These are phyloP conservation scores for Corrigiola litoralis DNA, from an alignment of 179 eudicot genomes.

Conservation along the genomic window DNA sequence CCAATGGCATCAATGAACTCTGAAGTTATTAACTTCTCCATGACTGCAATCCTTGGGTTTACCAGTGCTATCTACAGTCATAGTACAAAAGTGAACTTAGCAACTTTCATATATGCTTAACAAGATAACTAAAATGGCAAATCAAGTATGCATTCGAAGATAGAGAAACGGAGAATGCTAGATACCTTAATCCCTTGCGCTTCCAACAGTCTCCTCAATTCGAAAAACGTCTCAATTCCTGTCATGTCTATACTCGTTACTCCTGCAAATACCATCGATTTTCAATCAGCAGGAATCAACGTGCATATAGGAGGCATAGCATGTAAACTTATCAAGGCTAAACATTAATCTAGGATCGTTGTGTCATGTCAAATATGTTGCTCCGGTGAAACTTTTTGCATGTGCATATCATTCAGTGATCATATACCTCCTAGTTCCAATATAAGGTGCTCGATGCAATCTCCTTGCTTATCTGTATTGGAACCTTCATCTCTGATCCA, in stretches of 20 bases:
- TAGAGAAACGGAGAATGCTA: neutral
- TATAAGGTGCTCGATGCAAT: constrained; percentile 52
- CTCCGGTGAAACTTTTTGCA: too few species aligned
- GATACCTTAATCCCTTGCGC: constrained; percentile 53
- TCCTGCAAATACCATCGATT: constrained; percentile 29
- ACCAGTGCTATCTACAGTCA: constrained; percentile 51
- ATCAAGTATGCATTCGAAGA: neutral
- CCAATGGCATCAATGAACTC: constrained; percentile 62
- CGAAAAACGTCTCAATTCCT: constrained; percentile 68
- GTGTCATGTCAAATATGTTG: too few species aligned
- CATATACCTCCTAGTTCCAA: constrained; percentile 72
- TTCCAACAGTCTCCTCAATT: constrained; percentile 45
- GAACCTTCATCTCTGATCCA: constrained; percentile 85
- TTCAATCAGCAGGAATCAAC: neutral
- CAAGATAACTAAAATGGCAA: neutral
- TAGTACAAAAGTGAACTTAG: neutral
- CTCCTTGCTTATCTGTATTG: constrained; percentile 24
- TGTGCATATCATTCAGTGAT: too few species aligned
- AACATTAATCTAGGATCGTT: too few species aligned
- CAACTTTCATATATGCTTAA: too few species aligned
- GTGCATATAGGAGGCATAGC: neutral
- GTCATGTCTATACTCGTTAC: constrained; percentile 79
- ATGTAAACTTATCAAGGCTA: neutral
- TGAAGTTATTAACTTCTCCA: constrained; percentile 68
- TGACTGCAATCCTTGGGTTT: constrained; percentile 70